A percentile compares a stretch with the other conserved stretches of the same genome.
Conservation (phyloP, 257 asterid genomes). For the Asclepias syriaca region DNA sequence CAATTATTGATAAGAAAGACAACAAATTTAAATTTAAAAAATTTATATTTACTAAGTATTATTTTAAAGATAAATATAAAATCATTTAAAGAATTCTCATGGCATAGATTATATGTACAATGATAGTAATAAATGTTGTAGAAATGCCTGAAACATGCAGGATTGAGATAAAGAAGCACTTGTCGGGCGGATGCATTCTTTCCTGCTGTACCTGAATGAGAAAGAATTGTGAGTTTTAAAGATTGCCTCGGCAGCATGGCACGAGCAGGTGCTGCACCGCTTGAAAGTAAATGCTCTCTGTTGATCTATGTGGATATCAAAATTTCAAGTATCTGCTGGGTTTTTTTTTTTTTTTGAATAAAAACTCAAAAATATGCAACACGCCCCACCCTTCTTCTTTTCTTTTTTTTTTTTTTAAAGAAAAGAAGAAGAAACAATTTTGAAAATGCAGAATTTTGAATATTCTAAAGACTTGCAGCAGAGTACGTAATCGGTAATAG, state of each 20-base stretch:
- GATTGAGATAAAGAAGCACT: not conserved
- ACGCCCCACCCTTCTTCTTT: too few species aligned
- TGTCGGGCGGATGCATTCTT: not conserved
- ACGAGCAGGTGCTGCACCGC: not conserved
- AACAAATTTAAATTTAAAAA: too few species aligned
- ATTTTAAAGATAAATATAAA: too few species aligned
- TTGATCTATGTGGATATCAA: not conserved
- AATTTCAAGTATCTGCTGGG: not conserved
- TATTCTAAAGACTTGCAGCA: not conserved
- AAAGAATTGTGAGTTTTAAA: not conserved
- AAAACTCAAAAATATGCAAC: not conserved
- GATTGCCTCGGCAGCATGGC: slow-evolving; percentile 2
- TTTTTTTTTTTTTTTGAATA: not conserved
- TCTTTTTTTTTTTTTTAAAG: too few species aligned
- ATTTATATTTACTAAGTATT: too few species aligned
- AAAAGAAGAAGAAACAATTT: too few species aligned
- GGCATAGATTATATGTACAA: not conserved
- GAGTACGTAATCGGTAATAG: not conserved
- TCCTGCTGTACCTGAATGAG: not conserved
- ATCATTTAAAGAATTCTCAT: not conserved
- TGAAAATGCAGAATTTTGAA: not conserved
- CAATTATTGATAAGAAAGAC: too few species aligned
- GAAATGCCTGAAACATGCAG: not conserved
- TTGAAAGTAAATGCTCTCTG: not conserved
- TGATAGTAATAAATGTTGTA: not conserved